Base-by-base conservation (phyloP, 768 basidiomycete species). In the Agaricus blazei region DNA sequence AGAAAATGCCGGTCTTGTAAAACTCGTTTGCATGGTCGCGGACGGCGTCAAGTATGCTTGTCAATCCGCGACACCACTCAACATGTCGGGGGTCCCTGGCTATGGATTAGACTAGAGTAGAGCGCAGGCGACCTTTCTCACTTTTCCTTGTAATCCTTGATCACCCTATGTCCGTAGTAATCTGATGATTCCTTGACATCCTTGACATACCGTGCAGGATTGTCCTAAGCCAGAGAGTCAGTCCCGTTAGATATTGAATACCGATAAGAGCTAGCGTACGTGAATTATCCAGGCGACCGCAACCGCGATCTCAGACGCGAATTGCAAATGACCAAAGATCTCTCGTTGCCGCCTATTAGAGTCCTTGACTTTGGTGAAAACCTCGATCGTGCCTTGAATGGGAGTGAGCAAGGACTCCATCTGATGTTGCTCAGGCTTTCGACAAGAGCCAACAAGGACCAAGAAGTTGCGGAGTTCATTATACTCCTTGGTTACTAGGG, bases 141-240 rank as follows among this genome's bases (percentile, higher is more conserved):
- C 96, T 91, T 92, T 6, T 92, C 90, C 68, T 93, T 98, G 78
- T 81, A 92, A 59, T 95, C 92, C 69, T 93, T 92, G 70, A 93
- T 85, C 45, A 98, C 80, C 56, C 86, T 84, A 70, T 97, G 92
- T 1, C 85, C 86, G 68, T 93, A 98, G 72, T 92, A 99, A 64
- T 83, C 78, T 9, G 87, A 82, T 3, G 90, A 82, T 26, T 98
- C 93, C 70, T 90, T 95, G 69, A 88, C 81, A 48, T 94, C 91
- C 15, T 70, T 74, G n/a, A 98, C 75, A 60, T 80, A 87, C 26
- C 88, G 82, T 4, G 79, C 90, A 1, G 96, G 96, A 65, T 90
- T 92, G 6, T 84, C 80, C 73, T 91, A 76, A 34, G 34, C 34
- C 34, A 34, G 34, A 15, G 76, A 41, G 27, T 28, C 27, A 9